Evolutionary conservation across 2,329 filamentous ascomycete genomes (phyloP), one percentile per base, ranked within the genome.

Genomic region (Aspergillus unguis): DNA sequence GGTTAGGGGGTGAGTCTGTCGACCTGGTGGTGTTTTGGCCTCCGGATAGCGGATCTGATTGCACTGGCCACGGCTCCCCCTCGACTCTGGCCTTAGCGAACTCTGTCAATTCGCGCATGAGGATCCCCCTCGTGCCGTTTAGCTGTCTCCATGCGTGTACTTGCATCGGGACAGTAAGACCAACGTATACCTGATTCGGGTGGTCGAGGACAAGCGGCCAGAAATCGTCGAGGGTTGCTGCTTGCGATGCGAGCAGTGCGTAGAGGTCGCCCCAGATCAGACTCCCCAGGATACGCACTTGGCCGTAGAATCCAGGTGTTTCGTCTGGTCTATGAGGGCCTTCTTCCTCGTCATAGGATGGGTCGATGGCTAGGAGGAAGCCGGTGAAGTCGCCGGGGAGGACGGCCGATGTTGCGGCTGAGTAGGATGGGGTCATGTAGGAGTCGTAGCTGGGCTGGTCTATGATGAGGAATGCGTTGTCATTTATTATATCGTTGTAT

Each of bases 201-300:
- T 53, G 46, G 4, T 53, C 41, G 8, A 42, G 6, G 1, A 46
- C 51, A 3, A 53, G 45, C 1, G 64, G 65, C 64, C 65, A 70
- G 26, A 66, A 29, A 9, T 64, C 61, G 40, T 59, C 55, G 3
- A 65, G 41, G 9, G 42, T n/a, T 6, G 52, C 52, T 1, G 54
- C 45, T 41, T 65, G 58, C 8, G 59, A 50, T 6, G 50, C 32
- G 1, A 60, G 32, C 37, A 58, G 35, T 1, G 61, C 62, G 35
- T 57, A 63, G 2, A 69, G 36, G 32, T 70, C 66, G 10, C 60
- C 57, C 65, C 66, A 69, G n/a, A 69, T 38, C 4, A 69, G 55
- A 26, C 58, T 65, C 26, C 64, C 63, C 6, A 65, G 55, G 25
- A 70, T 59, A 6, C 64, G 65, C 58, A 69, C 59, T 25, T 61